These are phyloP conservation scores for Russula lepida DNA, from an alignment of 768 basidiomycete genomes.

Conservation along the genomic window DNA sequence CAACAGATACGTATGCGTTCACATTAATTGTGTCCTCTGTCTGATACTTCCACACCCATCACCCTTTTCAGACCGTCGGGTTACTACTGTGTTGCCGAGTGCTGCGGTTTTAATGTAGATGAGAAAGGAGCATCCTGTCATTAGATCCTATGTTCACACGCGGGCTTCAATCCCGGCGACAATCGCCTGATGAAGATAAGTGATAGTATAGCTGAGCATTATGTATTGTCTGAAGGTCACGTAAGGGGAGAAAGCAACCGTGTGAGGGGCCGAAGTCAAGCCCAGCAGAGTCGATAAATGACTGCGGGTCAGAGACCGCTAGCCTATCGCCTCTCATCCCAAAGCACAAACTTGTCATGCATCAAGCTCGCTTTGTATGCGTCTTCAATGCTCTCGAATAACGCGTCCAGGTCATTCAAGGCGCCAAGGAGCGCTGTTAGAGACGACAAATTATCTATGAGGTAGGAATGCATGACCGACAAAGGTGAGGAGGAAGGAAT, in stretches of 20 bases:
- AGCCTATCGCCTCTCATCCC: conserved; percentile 56
- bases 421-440: conserved; percentile 71
- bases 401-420: conserved; percentile 65
- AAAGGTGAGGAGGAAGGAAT: neutral
- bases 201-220: neutral
- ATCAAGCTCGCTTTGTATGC: conserved; percentile 54
- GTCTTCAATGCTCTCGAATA: conserved; percentile 64
- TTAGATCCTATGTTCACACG: no score
- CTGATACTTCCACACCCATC: no score
- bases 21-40: no score
- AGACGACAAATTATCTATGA: conserved; percentile 77
- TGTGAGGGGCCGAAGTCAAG: neutral
- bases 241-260: neutral
- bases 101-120: no score
- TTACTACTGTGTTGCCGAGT: no score
- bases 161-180: neutral
- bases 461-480: neutral
- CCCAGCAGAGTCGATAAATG: neutral
- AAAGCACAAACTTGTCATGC: conserved; percentile 48
- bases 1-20: no score
- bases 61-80: no score
- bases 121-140: no score
- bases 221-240: neutral
- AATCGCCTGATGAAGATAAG: neutral
- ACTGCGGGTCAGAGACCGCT: neutral